Conservation (phyloP, 164 flowering plant genomes). For the Chimonanthus salicifolius region DNA sequence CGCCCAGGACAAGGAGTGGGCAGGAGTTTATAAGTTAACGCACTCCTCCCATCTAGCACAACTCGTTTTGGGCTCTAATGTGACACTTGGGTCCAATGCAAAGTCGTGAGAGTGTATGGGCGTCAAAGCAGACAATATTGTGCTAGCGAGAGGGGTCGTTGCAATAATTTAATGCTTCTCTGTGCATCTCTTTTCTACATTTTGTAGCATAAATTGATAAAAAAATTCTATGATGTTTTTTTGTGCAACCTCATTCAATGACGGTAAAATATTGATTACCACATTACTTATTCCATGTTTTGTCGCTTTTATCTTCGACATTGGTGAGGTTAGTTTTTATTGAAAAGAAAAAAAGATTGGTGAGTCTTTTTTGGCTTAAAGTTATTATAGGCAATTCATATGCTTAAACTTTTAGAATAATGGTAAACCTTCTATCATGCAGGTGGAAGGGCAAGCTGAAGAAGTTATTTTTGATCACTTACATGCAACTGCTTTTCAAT, state of each 20-base stretch:
- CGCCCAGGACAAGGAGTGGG: too few species aligned
- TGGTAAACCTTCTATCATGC: slow-evolving; percentile 1
- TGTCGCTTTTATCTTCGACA: background rate
- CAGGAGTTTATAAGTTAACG: too few species aligned
- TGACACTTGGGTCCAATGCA: too few species aligned
- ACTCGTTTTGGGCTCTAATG: too few species aligned
- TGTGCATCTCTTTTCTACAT: background rate
- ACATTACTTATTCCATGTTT: background rate
- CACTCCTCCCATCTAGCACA: too few species aligned
- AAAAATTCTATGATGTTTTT: background rate
- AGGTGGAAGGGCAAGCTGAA: slow-evolving; percentile 90
- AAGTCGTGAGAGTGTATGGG: too few species aligned
- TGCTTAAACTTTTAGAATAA: background rate
- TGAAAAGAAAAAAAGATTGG: background rate
- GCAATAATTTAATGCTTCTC: too few species aligned
- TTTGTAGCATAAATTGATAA: background rate
- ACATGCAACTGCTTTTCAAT: slow-evolving; percentile 98
- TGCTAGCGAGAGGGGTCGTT: too few species aligned
- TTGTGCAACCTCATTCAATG: background rate
- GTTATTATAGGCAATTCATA: background rate
- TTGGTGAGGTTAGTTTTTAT: background rate
- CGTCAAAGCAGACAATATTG: too few species aligned
- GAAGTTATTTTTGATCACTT: slow-evolving; percentile 97
- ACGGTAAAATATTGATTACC: background rate
- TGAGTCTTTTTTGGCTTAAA: background rate